These are phyloP conservation scores for Pholiota microspora DNA, from an alignment of 768 basidiomycete genomes.

Conservation along the genomic window DNA sequence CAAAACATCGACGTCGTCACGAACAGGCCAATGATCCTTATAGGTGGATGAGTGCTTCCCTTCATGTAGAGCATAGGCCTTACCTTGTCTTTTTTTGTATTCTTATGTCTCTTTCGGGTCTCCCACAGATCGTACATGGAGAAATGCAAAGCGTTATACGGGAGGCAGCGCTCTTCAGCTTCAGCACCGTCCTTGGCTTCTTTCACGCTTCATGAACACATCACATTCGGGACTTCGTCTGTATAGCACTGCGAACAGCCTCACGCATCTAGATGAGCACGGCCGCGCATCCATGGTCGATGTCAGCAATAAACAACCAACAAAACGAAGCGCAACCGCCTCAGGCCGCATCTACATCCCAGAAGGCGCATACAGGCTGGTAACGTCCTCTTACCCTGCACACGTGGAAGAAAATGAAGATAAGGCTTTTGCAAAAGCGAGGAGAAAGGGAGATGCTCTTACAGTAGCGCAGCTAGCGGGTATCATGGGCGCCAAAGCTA, in stretches of 20 bases:
- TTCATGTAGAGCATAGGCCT: conserved; percentile 23
- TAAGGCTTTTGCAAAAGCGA: conserved; percentile 47
- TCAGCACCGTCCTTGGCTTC: not conserved
- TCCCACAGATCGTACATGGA: not conserved
- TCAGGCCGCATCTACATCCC: conserved; percentile 71
- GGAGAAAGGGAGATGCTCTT: conserved; percentile 66
- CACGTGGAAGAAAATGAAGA: conserved; percentile 18
- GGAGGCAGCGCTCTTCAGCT: not conserved
- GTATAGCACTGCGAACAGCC: conserved; percentile 23
- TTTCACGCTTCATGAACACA: not conserved
- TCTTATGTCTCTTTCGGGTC: conserved; percentile 10
- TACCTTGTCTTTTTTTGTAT: conserved; percentile 15
- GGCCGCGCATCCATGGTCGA: conserved; percentile 87
- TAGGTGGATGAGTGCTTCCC: conserved; percentile 80
- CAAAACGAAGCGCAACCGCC: conserved; percentile 72
- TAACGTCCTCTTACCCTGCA: conserved; percentile 41
- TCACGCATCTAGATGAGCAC: conserved; percentile 73
- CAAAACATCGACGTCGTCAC: conserved; percentile 71
- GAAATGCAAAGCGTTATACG: not conserved
- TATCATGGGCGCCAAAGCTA: conserved; percentile 86
- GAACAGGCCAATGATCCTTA: conserved; percentile 89
- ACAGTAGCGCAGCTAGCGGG: conserved; percentile 81
- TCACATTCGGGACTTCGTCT: conserved; percentile 11
- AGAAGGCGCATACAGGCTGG: conserved; percentile 58
- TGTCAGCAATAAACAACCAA: conserved; percentile 59